Evolutionary conservation across 78 protist genomes (phyloP), one percentile per base, ranked within the genome.

Genomic region (Tieghemostelium lacteum): DNA sequence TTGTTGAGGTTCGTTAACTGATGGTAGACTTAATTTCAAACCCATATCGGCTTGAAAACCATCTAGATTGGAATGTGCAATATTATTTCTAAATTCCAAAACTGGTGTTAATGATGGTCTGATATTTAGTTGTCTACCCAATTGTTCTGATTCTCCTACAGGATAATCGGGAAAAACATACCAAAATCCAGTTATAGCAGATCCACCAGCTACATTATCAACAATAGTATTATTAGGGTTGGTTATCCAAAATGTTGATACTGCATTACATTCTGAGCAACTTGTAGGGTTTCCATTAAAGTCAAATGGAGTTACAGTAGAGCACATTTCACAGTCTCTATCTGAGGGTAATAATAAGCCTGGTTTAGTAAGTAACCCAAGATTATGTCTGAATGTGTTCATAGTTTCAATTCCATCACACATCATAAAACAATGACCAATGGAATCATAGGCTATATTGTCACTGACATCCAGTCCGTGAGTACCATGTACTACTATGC

Each of bases 371-470:
- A 66, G 22, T 2, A 76, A 7, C 31, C 87, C 94, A 3, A 88
- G 26, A 60, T 86, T 86, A 39, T 40, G 20, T 4, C 20, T 19
- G 1, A 93, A 22, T 0, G 2, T 12, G 69, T 93, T 93, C 20
- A 10, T 49, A 29, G 62, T 49, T 64, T 93, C 95, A 37, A 65
- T 70, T 24, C 93, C 95, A 63, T 93, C 95, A 55, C 86, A 80
- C 24, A 85, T 6, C 86, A 93, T 86, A 85, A 17, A 74, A 8
- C 88, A 67, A 63, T 93, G 95, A 3, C 95, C 95, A 54, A 71
- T 33, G 0, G 70, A 45, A 33, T 85, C 73, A 66, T 57, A 93
- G 16, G 71, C 87, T 39, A 85, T 75, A 54, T 85, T 86, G 37
- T 85, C 62, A 22, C 73, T 22, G 1, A 93, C 55, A 4, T 34